Conservation (phyloP, 2,329 filamentous ascomycete species). For the Sclerotinia borealis region DNA sequence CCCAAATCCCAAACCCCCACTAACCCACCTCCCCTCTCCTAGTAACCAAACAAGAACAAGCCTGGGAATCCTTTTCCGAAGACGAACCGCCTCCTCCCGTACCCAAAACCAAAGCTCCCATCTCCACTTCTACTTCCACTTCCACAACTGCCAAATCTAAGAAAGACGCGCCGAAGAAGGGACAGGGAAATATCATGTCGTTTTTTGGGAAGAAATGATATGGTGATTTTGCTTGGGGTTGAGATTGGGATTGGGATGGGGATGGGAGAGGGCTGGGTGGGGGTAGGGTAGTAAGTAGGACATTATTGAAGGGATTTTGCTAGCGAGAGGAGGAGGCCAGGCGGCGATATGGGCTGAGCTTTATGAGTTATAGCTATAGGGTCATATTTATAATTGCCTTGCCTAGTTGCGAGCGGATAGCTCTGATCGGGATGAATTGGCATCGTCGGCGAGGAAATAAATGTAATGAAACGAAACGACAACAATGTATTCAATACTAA, state of each 20-base stretch:
- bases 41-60: conserved; percentile 81
- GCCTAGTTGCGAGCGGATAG: too few species aligned
- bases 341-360: too few species aligned
- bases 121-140: conserved; percentile 33
- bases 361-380: too few species aligned
- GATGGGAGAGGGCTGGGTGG: background rate
- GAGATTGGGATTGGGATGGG: background rate
- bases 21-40: conserved; percentile 3
- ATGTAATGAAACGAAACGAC: background rate
- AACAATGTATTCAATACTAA: background rate
- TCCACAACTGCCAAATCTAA: conserved; percentile 42
- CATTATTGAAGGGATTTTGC: background rate
- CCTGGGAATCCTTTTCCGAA: conserved; percentile 91
- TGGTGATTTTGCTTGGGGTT: background rate
- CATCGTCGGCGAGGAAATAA: background rate
- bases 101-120: conserved; percentile 43
- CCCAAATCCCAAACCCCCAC: background rate
- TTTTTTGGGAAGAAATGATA: conserved; percentile 74
- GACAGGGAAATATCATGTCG: conserved; percentile 81
- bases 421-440: background rate
- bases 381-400: background rate
- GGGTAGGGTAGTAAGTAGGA: background rate
- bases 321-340: too few species aligned
- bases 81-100: conserved; percentile 63
- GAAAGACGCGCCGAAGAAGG: conserved; percentile 49